A percentile compares a stretch with the other conserved stretches of the same genome.
These are phyloP conservation scores for Polytrichum commune DNA, from an alignment of 225 moss, liverwort and hornwort species.

Conservation along the genomic window DNA sequence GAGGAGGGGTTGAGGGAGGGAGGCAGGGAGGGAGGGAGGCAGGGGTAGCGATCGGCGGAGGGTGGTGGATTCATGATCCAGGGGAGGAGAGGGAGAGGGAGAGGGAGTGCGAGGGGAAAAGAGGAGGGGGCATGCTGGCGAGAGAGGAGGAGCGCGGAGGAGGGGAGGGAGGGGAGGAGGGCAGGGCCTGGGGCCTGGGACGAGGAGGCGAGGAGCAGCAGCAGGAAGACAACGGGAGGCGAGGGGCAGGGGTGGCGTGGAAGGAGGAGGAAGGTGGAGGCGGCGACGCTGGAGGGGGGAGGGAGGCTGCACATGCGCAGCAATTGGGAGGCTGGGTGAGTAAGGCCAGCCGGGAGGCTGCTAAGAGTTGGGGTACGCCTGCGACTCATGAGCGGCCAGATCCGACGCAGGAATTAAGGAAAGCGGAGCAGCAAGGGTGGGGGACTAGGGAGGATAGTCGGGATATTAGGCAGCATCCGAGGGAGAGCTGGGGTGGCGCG, in stretches of 20 bases:
- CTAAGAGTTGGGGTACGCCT: slow-evolving; percentile 32
- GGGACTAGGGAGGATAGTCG: not conserved
- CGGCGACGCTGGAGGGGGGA: not conserved
- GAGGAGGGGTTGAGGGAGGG: not conserved
- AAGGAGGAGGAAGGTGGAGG: slow-evolving; percentile 4
- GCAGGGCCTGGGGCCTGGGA: slow-evolving; percentile 32
- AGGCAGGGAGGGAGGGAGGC: not conserved
- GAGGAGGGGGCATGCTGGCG: slow-evolving; percentile 40
- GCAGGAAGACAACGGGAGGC: slow-evolving; percentile 20
- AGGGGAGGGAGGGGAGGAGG: slow-evolving; percentile 5
- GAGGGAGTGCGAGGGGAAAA: not conserved
- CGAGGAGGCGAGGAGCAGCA: slow-evolving; percentile 23
- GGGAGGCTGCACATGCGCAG: slow-evolving; percentile 7
- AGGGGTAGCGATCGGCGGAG: not conserved
- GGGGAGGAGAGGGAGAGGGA: not conserved
- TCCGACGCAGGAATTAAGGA: slow-evolving; percentile 19
- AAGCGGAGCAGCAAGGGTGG: slow-evolving; percentile 22
- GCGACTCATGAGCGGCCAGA: slow-evolving; percentile 27
- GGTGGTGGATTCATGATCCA: not conserved
- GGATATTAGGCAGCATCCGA: slow-evolving; percentile 22
- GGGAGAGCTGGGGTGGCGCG: slow-evolving; percentile 12
- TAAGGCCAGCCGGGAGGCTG: slow-evolving; percentile 28
- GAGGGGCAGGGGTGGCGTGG: not conserved
- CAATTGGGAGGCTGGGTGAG: slow-evolving; percentile 41
- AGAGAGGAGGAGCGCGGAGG: slow-evolving; percentile 21